Base-by-base conservation (phyloP, 1,284 basidiomycete species). In the Trametes hirsuta region DNA sequence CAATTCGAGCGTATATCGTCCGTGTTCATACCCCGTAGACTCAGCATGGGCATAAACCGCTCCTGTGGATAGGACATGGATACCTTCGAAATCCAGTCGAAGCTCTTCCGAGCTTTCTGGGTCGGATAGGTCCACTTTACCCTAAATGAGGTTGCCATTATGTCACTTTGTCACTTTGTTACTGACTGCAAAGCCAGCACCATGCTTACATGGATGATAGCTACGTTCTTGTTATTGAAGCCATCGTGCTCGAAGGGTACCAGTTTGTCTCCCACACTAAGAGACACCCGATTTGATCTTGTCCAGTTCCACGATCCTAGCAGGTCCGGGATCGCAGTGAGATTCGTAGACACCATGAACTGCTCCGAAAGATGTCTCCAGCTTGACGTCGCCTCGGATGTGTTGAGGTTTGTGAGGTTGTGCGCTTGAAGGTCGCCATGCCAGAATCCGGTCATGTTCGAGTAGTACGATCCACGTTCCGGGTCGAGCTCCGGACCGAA, bases 21-120 rank as follows among this genome's bases (percentile, higher is more conserved):
- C 21, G 35, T 24, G 62, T 8, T 68, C 81, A 61, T 63, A 92
- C 90, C 87, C 87, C 21, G 76, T 74, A 4, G 89, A 85, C 67
- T 87, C 81, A 6, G 85, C 91, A 61, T 90, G 82, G 0, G 91
- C 90, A 68, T 88, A 90, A 42, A 95, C 85, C 1, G 90, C 85
- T 1, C 94, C 94, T 64, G 92, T 91, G 9, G 83, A 76, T 9
- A 90, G 66, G 69, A 92, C 86, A 74, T 95, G 93, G 12, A 95
- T 79, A 3, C 91, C 94, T 69, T 90, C 86, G 63, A 93, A 85
- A 59, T 91, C 87, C 2, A 92, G 74, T 36, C 82, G 78, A 40
- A 91, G 71, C 55, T 89, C 86, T 37, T 86, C 84, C 0, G 77
- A 73, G 6, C 73, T 80, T 15, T 73, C 71, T 4, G 76, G 70